Percentiles rank a stretch among this genome's conserved stretches.
phyloP scores from a whole-genome alignment of 1,284 basidiomycete genomes.

The Vanrija sp. region DNA sequence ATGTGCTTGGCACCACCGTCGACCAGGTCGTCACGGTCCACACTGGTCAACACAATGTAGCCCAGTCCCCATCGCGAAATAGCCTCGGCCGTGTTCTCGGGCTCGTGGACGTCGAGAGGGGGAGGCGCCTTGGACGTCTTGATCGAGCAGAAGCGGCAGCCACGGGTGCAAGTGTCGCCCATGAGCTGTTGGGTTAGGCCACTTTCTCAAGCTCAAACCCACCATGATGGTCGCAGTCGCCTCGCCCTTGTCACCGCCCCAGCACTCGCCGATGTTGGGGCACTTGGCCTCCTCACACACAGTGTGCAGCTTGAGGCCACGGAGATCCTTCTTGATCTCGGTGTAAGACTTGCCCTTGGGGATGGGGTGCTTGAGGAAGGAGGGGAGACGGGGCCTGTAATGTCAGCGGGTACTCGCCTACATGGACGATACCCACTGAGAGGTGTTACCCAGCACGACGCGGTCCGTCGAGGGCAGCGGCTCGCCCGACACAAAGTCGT shows the following conservation, averaged over 20 bases:
- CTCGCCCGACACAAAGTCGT: slow-evolving; percentile 75
- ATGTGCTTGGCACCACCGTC: slow-evolving; percentile 94
- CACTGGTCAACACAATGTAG: slow-evolving; percentile 95
- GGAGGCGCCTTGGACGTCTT: slow-evolving; percentile 87
- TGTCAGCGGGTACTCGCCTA: neutral
- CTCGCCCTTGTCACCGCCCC: slow-evolving; percentile 84
- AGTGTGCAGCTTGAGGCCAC: slow-evolving; percentile 86
- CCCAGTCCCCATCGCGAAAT: slow-evolving; percentile 97
- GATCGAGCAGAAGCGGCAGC: slow-evolving; percentile 95
- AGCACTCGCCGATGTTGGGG: slow-evolving; percentile 99
- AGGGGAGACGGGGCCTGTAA: slow-evolving; percentile 77
- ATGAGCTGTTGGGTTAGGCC: slow-evolving; percentile 64
- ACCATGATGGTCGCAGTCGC: slow-evolving; percentile 99
- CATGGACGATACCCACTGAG: slow-evolving; percentile 57
- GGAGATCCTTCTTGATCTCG: slow-evolving; percentile 90
- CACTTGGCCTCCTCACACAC: slow-evolving; percentile 99
- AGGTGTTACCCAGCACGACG: slow-evolving; percentile 73
- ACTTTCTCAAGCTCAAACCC: slow-evolving; percentile 19
- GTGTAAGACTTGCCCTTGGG: slow-evolving; percentile 85
- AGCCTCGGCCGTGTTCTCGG: slow-evolving; percentile 97
- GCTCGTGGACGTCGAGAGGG: slow-evolving; percentile 92
- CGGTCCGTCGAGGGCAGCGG: slow-evolving; percentile 52
- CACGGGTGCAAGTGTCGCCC: slow-evolving; percentile 99
- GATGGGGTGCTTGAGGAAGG: slow-evolving; percentile 87
- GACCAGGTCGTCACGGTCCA: slow-evolving; percentile 90